A percentile compares a stretch with the other conserved stretches of the same genome.
phyloP scores from a whole-genome alignment of 768 basidiomycete species.

The Panaeolus papilionaceus region DNA sequence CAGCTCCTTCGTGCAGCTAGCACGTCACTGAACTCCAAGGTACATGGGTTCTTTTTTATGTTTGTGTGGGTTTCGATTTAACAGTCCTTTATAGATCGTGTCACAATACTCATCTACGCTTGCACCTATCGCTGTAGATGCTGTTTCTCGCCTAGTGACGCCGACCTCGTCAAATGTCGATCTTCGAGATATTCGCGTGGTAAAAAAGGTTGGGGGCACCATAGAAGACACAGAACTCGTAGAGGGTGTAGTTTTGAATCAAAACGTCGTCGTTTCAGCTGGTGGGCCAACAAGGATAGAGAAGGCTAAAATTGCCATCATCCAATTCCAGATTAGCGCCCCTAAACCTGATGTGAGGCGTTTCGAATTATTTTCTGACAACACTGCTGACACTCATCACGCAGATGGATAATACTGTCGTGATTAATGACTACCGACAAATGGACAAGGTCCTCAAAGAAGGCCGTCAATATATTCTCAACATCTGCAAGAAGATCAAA shows the following conservation, averaged over 20 bases:
- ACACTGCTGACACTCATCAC: conserved; percentile 22
- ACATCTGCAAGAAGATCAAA: conserved; percentile 99
- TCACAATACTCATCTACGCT: conserved; percentile 98
- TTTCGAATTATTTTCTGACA: conserved; percentile 6
- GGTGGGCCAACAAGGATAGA: conserved; percentile 96
- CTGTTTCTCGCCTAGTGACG: conserved; percentile 90
- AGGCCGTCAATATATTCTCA: conserved; percentile 96
- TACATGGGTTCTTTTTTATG: conserved; percentile 32
- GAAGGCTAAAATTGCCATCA: conserved; percentile 97
- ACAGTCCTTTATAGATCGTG: conserved; percentile 72
- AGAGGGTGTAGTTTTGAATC: conserved; percentile 97
- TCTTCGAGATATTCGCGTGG: conserved; percentile 92
- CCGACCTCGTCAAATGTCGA: conserved; percentile 94
- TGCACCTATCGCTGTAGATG: conserved; percentile 98
- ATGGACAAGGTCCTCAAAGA: conserved; percentile 99
- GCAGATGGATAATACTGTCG: conserved; percentile 99
- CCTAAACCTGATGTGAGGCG: conserved; percentile 93
- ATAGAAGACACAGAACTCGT: conserved; percentile 98
- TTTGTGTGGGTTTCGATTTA: conserved; percentile 13
- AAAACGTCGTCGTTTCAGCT: conserved; percentile 88
- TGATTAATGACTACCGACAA: conserved; percentile 99
- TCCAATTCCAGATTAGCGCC: conserved; percentile 97
- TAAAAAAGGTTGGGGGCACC: conserved; percentile 98
- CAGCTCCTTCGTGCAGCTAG: conserved; percentile 91
- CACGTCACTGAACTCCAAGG: conserved; percentile 97